A percentile compares a stretch with the other conserved stretches of the same genome.
Conservation (phyloP, 75 land plant species). For the Pseudotsuga menziesii region DNA sequence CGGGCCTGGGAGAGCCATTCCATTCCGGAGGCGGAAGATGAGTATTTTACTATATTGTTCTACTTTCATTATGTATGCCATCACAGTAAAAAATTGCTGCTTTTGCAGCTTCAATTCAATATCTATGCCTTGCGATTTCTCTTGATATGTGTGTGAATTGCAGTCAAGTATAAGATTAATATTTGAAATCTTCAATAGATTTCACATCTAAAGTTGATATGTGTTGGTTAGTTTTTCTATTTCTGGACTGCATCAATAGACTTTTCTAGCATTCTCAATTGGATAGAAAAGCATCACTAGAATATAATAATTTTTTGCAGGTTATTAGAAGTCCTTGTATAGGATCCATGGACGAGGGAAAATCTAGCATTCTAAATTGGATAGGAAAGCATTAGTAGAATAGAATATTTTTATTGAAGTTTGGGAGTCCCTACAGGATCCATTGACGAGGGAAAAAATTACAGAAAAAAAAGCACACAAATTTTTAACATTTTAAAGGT, state of each 20-base stretch:
- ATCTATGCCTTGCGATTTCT: background rate
- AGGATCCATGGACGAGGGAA: too few relatives aligned
- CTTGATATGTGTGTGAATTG: background rate
- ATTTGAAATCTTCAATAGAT: background rate
- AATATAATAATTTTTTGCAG: too few relatives aligned
- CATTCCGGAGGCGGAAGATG: background rate
- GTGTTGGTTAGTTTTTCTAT: background rate
- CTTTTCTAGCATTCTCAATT: background rate
- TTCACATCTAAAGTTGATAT: background rate
- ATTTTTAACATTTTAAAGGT: too few relatives aligned
- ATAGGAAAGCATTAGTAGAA: too few relatives aligned
- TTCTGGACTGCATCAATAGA: background rate
- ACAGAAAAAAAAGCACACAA: too few relatives aligned
- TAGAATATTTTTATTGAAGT: too few relatives aligned
- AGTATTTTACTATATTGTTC: background rate
- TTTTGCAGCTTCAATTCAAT: constrained; percentile 11
- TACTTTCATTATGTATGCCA: background rate
- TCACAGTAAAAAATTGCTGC: constrained; percentile 4
- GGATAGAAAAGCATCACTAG: too few relatives aligned
- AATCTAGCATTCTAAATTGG: too few relatives aligned
- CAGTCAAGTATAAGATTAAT: background rate
- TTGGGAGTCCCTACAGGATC: too few relatives aligned
- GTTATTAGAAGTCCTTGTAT: too few relatives aligned
- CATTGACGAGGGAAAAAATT: too few relatives aligned
- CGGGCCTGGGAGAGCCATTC: constrained; percentile 1